phyloP scores from a whole-genome alignment of 1,139 yeast species.

The Sugiyamaella sp. region DNA sequence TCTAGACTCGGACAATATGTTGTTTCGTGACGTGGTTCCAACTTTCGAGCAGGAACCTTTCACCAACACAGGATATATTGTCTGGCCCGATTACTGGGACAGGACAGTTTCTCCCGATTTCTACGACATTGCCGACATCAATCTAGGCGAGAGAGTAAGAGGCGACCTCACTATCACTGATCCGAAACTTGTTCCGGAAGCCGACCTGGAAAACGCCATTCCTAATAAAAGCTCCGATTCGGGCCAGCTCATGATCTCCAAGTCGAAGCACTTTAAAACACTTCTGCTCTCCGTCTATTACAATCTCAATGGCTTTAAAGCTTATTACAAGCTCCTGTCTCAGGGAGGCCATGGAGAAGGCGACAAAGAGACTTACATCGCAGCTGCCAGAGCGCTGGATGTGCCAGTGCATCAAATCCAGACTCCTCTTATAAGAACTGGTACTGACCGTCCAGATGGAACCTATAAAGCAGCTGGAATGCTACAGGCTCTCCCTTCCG shows the following conservation, averaged over 20 bases:
- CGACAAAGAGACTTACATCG: conserved; percentile 83
- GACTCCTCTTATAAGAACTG: conserved; percentile 54
- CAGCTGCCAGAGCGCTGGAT: conserved; percentile 67
- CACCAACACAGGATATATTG: conserved; percentile 57
- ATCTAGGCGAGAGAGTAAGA: conserved; percentile 48
- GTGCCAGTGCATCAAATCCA: conserved; percentile 68
- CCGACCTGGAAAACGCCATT: conserved; percentile 66
- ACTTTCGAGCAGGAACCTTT: conserved; percentile 60
- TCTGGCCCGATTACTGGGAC: conserved; percentile 85
- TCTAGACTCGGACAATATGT: conserved; percentile 75
- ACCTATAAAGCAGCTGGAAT: conserved; percentile 62
- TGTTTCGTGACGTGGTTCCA: conserved; percentile 57
- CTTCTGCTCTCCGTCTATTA: conserved; percentile 71
- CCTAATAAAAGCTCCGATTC: conserved; percentile 83
- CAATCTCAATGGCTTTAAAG: conserved; percentile 76
- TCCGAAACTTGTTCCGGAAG: conserved; percentile 52
- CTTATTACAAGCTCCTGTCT: conserved; percentile 76
- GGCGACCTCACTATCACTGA: conserved; percentile 37
- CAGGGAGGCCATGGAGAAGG: conserved; percentile 92
- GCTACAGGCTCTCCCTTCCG: conserved; percentile 71
- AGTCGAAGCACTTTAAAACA: conserved; percentile 63
- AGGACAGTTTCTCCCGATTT: conserved; percentile 67
- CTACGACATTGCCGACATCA: conserved; percentile 62
- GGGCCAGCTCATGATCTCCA: conserved; percentile 75
- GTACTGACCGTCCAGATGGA: conserved; percentile 30